Base-by-base conservation (phyloP, 257 asterid genomes). In the Verbascum thapsus region DNA sequence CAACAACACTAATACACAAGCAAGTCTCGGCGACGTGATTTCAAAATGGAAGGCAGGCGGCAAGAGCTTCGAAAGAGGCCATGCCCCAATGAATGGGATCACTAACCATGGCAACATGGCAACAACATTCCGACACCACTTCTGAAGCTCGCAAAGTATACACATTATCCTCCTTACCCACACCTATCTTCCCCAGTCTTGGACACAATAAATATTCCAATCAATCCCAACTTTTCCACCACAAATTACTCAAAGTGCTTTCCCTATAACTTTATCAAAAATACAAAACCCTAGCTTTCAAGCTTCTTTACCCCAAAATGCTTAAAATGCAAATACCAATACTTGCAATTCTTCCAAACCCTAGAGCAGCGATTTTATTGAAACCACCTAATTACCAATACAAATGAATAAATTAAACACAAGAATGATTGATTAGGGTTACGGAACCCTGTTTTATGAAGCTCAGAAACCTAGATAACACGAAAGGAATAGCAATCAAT, bases 61-160 rank as follows among this genome's bases (percentile, higher is more conserved):
- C 78, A 94, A 76, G 61, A 90, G 91, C 87, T 94, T 97, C 0
- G 99, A 94, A 71, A 94, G 63, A 52, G 91, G 96, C 99, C 97
- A 94, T 20, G 87, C 76, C 60, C 91, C 97, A 73, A 94, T 86
- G 58, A 91, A 87, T 58, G 98, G 98, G 75, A 91, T 84, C 65
- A 88, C 96, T 82, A 91, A 78, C 99, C 99, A 94, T 54, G 99
- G 99, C 82, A 94, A 66, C 97, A 94, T 94, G 85, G 99, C 87
- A 74, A 96, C 96, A 74, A 87, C 78, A 74, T 86, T 84, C 67
- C 97, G 79, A 30, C 97, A 89, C 94, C 96, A 91, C 90, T 81
- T 91, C 81, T 91, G 98, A 86, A 90, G 78, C 74, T 85, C 89
- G 58, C 99, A 94, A 44, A 94, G 87, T 94, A 94, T 94, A 81